phyloP scores from a whole-genome alignment of 176 grass and related monocot species.

The Aegilops sharonensis region DNA sequence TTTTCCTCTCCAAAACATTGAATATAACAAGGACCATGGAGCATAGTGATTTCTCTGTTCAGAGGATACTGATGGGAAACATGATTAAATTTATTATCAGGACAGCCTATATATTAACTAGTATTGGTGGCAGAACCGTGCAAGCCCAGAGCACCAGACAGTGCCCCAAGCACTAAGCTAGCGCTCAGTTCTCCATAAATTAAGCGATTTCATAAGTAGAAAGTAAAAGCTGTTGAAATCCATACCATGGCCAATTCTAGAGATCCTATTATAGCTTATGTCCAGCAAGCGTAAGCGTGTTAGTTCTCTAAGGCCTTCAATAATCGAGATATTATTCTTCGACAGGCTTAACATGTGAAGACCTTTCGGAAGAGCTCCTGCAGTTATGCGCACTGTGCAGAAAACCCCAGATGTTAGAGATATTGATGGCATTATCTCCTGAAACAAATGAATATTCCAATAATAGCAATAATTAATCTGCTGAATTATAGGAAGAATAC shows the following conservation, averaged over 20 bases:
- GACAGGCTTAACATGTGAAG: conserved; percentile 95
- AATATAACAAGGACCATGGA: background rate
- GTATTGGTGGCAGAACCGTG: background rate
- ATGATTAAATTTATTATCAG: background rate
- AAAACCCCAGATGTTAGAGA: conserved; percentile 19
- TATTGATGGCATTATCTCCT: background rate
- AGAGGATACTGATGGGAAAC: background rate
- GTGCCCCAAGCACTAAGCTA: background rate
- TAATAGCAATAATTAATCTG: background rate
- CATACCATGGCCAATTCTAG: conserved; percentile 91
- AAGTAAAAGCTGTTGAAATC: conserved; percentile 20
- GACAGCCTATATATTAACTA: background rate
- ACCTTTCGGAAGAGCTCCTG: conserved; percentile 85
- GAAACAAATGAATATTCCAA: conserved; percentile 15
- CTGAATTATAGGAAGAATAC: conserved; percentile 19
- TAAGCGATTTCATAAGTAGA: background rate
- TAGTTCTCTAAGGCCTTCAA: conserved; percentile 93
- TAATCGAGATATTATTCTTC: conserved; percentile 81
- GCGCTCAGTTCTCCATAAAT: background rate
- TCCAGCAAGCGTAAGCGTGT: conserved; percentile 81
- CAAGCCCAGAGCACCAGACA: background rate
- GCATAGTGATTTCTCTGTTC: background rate
- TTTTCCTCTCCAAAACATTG: background rate
- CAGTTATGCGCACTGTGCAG: conserved; percentile 73
- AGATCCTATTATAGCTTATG: conserved; percentile 85